Evolutionary conservation across 805 yeast genomes (phyloP).

Genomic region (Komagataella kurtzmanii): DNA sequence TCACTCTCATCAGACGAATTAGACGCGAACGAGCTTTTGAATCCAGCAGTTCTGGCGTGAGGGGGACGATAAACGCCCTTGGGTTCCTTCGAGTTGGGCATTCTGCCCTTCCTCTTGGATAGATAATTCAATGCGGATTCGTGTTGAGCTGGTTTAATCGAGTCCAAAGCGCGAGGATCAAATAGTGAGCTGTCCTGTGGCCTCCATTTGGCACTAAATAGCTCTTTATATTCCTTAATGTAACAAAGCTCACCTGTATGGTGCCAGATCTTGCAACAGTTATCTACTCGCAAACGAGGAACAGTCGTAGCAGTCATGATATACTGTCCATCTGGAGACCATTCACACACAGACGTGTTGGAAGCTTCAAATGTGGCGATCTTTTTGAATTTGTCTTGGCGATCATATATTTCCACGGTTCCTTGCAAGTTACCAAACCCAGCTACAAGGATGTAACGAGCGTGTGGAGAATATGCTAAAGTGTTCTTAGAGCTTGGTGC

Average conservation of each 20-base stretch:
- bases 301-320: conserved; percentile 93
- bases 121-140: conserved; percentile 49
- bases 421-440: conserved; percentile 99
- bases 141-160: conserved; percentile 50
- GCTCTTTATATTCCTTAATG: conserved; percentile 69
- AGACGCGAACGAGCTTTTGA: conserved; percentile 27
- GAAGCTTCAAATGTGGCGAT: conserved; percentile 79
- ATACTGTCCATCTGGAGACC: conserved; percentile 96
- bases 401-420: conserved; percentile 86
- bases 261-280: conserved; percentile 90
- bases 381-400: conserved; percentile 72
- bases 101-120: conserved; percentile 23
- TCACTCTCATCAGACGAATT: conserved; percentile 9
- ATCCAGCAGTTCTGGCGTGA: conserved; percentile 55
- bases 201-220: conserved; percentile 76
- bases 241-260: conserved; percentile 72
- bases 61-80: conserved; percentile 97
- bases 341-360: conserved; percentile 91
- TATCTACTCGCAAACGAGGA: conserved; percentile 94
- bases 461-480: conserved; percentile 86
- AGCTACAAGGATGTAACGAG: conserved; percentile 79
- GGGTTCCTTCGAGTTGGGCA: conserved; percentile 22
- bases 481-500: conserved; percentile 87
- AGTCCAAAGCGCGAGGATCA: conserved; percentile 35
- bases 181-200: conserved; percentile 41